These are phyloP conservation scores for Chlamydomonas sphaeroides DNA, from an alignment of 139 green algal species.

Conservation along the genomic window DNA sequence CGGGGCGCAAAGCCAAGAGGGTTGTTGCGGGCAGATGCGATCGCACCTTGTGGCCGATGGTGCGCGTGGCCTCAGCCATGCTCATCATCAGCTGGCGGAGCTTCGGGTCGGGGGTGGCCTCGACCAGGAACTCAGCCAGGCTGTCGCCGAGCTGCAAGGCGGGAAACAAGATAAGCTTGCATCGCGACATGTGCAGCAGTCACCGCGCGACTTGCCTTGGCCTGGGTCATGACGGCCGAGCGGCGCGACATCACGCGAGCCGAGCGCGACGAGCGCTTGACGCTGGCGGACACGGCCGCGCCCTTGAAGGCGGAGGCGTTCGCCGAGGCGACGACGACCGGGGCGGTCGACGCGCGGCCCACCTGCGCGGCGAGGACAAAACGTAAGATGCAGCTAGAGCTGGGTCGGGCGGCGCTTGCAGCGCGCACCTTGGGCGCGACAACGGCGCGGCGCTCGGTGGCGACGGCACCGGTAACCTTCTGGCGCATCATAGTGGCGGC, in stretches of 20 bases:
- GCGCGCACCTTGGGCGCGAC: slow-evolving; percentile 30
- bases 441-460: slow-evolving; percentile 15
- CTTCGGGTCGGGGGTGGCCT: slow-evolving; percentile 85
- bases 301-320: slow-evolving; percentile 44
- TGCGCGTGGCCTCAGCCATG: slow-evolving; percentile 91
- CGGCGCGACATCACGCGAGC: slow-evolving; percentile 42
- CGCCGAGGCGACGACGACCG: slow-evolving; percentile 47
- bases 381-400: background rate
- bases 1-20: background rate
- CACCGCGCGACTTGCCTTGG: slow-evolving; percentile 55
- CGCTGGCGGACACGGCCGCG: slow-evolving; percentile 28
- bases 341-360: slow-evolving; percentile 26
- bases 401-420: background rate
- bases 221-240: slow-evolving; percentile 60
- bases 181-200: background rate
- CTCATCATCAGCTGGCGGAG: slow-evolving; percentile 92
- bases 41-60: slow-evolving; percentile 93
- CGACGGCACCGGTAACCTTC: slow-evolving; percentile 39
- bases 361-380: background rate
- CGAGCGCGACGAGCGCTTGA: slow-evolving; percentile 23
- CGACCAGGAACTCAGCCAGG: slow-evolving; percentile 93
- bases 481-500: slow-evolving; percentile 32
- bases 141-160: slow-evolving; percentile 83
- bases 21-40: no score
- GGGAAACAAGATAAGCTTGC: background rate